Base-by-base conservation (phyloP, 345 rosid genomes). In the Populus tremula region DNA sequence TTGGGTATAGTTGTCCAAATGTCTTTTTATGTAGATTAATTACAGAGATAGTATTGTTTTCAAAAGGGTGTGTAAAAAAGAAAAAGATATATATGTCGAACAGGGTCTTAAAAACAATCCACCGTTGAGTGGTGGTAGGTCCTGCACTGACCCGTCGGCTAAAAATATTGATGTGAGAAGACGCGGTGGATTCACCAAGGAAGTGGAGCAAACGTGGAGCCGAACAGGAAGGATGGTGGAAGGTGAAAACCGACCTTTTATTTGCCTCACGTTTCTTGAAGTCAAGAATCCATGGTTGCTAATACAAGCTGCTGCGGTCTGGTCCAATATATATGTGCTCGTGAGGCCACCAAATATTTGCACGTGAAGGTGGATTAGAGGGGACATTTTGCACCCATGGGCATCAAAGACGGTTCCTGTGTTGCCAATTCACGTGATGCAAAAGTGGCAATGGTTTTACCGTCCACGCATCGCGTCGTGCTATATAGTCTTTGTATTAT, bases 201-300 rank as follows among this genome's bases (percentile, higher is more conserved):
- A 38, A 35, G 71, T 49, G 64, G 71, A 75, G 64, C n/a, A 5
- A 38, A 49, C 47, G 47, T 49, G 78, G 8, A 53, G 50, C 5
- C 16, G 5, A 33, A 5, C 36, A 20, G 73, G 50, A 53, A 76
- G 53, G 38, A 31, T 18, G 35, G 67, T 23, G 74, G 74, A 59
- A 77, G 61, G 68, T 43, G 79, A 59, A 59, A 41, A 38, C 69
- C 61, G 61, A 76, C 73, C n/a, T 18, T 7, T 8, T 5, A 6
- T 5, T 68, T 27, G 33, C 41, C 79, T 43, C 56, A 17, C 27
- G 56, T 70, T 54, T 70, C 27, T 29, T 20, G 4, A 9, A 50
- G 72, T 53, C 73, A 68, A 27, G 35, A n/a, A 2, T 7, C 56
- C 49, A 33, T 31, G 64, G 5, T 59, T 23, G 29, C 63, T 10